Conservation (phyloP, 768 basidiomycete genomes). For the Rhizopogon sp. region DNA sequence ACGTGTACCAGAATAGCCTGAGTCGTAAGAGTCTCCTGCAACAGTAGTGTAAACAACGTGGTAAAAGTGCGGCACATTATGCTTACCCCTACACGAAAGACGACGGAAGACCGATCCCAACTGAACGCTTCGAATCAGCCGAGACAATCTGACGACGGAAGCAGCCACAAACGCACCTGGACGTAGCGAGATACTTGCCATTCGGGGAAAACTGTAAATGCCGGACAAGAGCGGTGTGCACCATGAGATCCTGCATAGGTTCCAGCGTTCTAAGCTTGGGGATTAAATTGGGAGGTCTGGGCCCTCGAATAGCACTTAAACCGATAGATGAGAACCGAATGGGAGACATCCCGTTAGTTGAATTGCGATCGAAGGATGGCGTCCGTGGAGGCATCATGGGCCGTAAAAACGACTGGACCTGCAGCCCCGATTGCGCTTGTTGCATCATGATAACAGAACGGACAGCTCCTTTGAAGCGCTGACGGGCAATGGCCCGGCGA, state of each 20-base stretch:
- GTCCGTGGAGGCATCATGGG: slow-evolving; percentile 26
- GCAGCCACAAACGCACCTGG: slow-evolving; percentile 31
- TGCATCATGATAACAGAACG: slow-evolving; percentile 44
- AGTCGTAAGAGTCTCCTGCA: slow-evolving; percentile 36
- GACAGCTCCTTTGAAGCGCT: slow-evolving; percentile 38
- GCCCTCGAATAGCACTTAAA: slow-evolving; percentile 31
- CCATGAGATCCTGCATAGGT: slow-evolving; percentile 36
- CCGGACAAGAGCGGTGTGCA: slow-evolving; percentile 46
- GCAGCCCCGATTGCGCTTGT: not conserved
- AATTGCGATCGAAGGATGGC: slow-evolving; percentile 23
- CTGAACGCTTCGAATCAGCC: slow-evolving; percentile 19
- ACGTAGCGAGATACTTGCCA: slow-evolving; percentile 48
- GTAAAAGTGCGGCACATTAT: not conserved
- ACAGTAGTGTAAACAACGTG: slow-evolving; percentile 11
- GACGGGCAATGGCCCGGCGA: slow-evolving; percentile 24
- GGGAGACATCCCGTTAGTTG: slow-evolving; percentile 26
- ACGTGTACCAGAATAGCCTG: slow-evolving; percentile 48
- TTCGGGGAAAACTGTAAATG: slow-evolving; percentile 54
- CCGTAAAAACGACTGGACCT: slow-evolving; percentile 10
- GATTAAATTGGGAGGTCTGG: slow-evolving; percentile 35
- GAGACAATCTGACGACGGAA: not conserved
- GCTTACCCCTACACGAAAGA: slow-evolving; percentile 44
- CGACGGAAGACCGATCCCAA: slow-evolving; percentile 48
- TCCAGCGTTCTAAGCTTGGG: slow-evolving; percentile 37
- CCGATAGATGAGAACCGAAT: slow-evolving; percentile 27